Evolutionary conservation across 1,139 yeast genomes (phyloP), one percentile per base, ranked within the genome.

Genomic region (Eremothecium sinecaudum): DNA sequence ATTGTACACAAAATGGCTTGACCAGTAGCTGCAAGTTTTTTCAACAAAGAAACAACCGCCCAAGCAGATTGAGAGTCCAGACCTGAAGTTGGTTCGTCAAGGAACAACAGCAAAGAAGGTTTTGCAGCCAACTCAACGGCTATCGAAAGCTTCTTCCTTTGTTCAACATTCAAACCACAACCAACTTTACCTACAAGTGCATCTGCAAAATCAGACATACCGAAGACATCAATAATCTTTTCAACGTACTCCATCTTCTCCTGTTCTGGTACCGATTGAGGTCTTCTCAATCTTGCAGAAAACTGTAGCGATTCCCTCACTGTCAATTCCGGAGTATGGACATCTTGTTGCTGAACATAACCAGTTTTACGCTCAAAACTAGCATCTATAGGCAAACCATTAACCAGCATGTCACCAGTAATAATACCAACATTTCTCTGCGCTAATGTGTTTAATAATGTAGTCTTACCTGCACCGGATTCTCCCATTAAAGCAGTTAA

Each of bases 401-500:
- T 68, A 16, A 73, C 75, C 30, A 71, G 52, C 69, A 71, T 69
- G 42, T 71, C 76, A 48, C 79, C 79, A 32, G 76, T 69, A 18
- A 73, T 63, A 28, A 66, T 64, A 40, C 78, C 79, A 36, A 66
- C 64, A 41, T 69, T 68, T 54, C 69, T 53, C 13, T 71, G 69
- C 31, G 82, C 74, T 41, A 75, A 58, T 34, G 71, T 67, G 46
- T 75, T 73, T 47, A 76, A 62, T 36, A 75, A 54, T 0, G 82
- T 75, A 1, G 83, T 75, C 51, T 76, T 76, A 53, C 83, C 83
- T 28, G 81, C 80, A 48, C 83, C 83, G 15, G 81, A 75, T 48
- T 73, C 81, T 41, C 83, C 82, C 81, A 75, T 75, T 34, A 75
- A 55, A 2, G 77, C 77, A 32, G 76, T 72, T 52, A 72, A 53